A percentile compares a stretch with the other conserved stretches of the same genome.
Conservation (phyloP, 2,329 filamentous ascomycete species). For the Xylaria sp. region DNA sequence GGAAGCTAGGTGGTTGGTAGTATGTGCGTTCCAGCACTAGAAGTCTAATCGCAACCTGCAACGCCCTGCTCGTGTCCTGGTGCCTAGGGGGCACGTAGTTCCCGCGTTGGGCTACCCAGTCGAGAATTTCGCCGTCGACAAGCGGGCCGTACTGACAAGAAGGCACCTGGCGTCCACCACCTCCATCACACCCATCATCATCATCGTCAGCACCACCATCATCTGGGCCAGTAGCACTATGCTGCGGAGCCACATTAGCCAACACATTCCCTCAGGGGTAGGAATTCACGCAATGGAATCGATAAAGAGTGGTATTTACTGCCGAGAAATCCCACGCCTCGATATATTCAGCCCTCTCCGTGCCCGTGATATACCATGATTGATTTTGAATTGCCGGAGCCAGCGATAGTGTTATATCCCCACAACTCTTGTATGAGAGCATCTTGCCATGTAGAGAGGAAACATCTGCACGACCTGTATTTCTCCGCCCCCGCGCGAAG, state of each 20-base stretch:
- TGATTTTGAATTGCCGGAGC: constrained; percentile 17
- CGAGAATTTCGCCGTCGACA: constrained; percentile 19
- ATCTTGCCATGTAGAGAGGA: constrained; percentile 4
- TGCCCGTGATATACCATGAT: constrained; percentile 17
- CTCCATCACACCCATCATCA: no score
- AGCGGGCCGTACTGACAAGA: constrained; percentile 20
- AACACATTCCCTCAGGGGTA: neutral
- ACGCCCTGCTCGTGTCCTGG: neutral
- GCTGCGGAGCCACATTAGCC: constrained; percentile 7
- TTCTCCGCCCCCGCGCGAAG: neutral
- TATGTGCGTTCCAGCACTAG: constrained; percentile 11
- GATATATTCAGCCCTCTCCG: constrained; percentile 27
- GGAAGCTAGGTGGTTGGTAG: constrained; percentile 23
- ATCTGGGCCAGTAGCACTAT: constrained; percentile 2
- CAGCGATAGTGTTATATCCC: neutral
- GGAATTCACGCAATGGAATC: neutral
- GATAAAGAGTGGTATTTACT: constrained; percentile 10
- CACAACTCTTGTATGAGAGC: constrained; percentile 14
- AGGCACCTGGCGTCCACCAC: neutral
- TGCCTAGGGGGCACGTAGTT: neutral
- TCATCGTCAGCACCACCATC: no score
- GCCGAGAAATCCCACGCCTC: constrained; percentile 3
- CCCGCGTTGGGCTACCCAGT: constrained; percentile 18
- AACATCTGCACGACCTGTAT: neutral
- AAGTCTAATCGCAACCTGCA: constrained; percentile 5